Conservation (phyloP, 2,329 filamentous ascomycete genomes). For the Fusarium sp. region DNA sequence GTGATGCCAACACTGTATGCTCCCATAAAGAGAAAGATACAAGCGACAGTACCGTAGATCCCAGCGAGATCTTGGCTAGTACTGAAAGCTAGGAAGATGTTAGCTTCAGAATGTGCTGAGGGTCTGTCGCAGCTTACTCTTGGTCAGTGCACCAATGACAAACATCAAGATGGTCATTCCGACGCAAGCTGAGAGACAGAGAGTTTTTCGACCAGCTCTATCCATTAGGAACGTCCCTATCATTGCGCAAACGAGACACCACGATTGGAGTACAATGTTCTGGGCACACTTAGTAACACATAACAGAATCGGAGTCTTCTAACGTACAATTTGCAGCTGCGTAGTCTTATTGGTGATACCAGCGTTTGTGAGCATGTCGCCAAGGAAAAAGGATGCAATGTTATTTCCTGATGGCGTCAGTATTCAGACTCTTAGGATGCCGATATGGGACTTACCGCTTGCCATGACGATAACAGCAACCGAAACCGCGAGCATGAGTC, state of each 20-base stretch:
- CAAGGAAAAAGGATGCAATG: not conserved
- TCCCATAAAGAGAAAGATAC: not conserved
- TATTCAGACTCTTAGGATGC: fast-evolving
- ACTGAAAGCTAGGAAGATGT: not conserved
- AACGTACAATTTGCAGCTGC: not conserved
- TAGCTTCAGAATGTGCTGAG: fast-evolving
- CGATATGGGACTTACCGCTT: not conserved
- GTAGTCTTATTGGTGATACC: not conserved
- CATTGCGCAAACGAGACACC: not conserved
- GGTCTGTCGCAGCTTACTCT: not conserved
- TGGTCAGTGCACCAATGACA: not conserved
- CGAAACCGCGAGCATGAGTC: not conserved
- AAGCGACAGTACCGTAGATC: not conserved
- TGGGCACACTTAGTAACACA: fast-evolving
- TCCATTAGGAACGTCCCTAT: not conserved
- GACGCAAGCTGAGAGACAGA: not conserved
- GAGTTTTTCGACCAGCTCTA: not conserved
- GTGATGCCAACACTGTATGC: not conserved
- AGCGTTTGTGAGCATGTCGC: not conserved
- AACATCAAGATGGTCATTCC: not conserved
- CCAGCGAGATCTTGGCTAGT: not conserved
- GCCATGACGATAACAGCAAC: not conserved
- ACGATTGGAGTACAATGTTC: not conserved
- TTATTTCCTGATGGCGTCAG: not conserved
- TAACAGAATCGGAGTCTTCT: fast-evolving